These are phyloP conservation scores for Hippophae tibetana DNA, from an alignment of 306 rosid genomes.

Conservation along the genomic window DNA sequence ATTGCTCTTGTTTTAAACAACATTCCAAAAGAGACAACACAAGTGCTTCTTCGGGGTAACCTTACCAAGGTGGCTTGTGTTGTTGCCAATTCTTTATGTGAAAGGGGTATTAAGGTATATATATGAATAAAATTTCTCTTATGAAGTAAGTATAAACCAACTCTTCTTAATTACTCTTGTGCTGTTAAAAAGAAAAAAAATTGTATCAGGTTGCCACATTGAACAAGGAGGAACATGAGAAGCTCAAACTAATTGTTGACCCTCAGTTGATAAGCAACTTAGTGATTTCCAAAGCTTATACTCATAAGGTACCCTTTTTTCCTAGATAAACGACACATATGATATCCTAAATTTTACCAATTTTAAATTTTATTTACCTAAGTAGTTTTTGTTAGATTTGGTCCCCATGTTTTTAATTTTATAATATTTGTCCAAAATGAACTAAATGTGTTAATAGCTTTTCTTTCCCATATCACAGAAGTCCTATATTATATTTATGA, in stretches of 20 bases:
- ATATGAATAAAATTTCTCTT: too few species aligned
- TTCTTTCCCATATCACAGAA: too few species aligned
- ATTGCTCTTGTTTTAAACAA: constrained; percentile 40
- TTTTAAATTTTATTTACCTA: too few species aligned
- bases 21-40: constrained; percentile 44
- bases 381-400: too few species aligned
- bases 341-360: too few species aligned
- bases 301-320: constrained; percentile 27
- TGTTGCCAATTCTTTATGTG: constrained; percentile 32
- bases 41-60: constrained; percentile 49
- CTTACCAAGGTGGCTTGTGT: constrained; percentile 54
- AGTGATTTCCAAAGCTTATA: constrained; percentile 25
- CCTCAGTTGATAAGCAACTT: constrained; percentile 17
- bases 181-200: too few species aligned
- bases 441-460: too few species aligned
- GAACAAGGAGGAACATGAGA: constrained; percentile 25
- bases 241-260: constrained; percentile 21
- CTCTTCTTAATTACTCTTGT: not conserved
- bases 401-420: too few species aligned
- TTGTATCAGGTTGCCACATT: constrained; percentile 28
- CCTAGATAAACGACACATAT: too few species aligned
- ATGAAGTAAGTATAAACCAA: not conserved
- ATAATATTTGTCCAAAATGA: too few species aligned
- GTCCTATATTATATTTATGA: too few species aligned
- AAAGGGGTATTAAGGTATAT: constrained; percentile 38